Evolutionary conservation across 75 land plant species (phyloP), one percentile per base, ranked within the genome.

Genomic region (Pseudotsuga menziesii): DNA sequence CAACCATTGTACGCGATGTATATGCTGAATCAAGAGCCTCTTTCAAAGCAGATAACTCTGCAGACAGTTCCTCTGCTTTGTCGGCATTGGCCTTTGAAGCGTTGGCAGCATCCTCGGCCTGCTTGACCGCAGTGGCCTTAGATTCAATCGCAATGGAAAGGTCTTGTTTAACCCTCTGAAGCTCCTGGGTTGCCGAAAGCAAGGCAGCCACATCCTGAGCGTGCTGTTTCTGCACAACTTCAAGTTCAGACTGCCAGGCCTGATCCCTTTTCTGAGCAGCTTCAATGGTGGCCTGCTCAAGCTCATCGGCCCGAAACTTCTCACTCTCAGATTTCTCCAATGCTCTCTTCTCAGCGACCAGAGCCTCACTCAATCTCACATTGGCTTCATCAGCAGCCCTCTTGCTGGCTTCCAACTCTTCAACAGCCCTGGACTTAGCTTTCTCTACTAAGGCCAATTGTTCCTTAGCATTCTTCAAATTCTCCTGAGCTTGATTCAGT

Each of bases 271-370:
- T 85, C 61, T 88, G 84, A 15, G 84, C 74, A 0, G 73, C 80
- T 64, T 90, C 90, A 39, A 88, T 88, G 19, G 86, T 84, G 23
- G 83, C 84, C 64, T 90, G 92, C 58, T 90, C 92, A 59, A 88
- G 26, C 72, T 90, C 92, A 76, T 79, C 77, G 0, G 90, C 86
- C 4, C 92, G 80, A 66, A 90, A 88, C 80, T 88, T 90, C 78
- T 90, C 90, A 70, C 86, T 88, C 85, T 90, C 92, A 16, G 80
- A 86, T 56, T 41, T 61, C 82, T 88, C 92, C 52, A 86, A 84
- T 12, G 92, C 88, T 66, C 80, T 78, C 77, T 81, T 90, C 80
- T 84, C 85, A 57, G 83, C 86, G 39, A 74, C 85, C 63, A 86
- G 36, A 36, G 88, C 86, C 82, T 90, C 88, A 20, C 61, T 56